Evolutionary conservation across 495 filamentous ascomycete species (phyloP).

Genomic region (Niebla homalea): DNA sequence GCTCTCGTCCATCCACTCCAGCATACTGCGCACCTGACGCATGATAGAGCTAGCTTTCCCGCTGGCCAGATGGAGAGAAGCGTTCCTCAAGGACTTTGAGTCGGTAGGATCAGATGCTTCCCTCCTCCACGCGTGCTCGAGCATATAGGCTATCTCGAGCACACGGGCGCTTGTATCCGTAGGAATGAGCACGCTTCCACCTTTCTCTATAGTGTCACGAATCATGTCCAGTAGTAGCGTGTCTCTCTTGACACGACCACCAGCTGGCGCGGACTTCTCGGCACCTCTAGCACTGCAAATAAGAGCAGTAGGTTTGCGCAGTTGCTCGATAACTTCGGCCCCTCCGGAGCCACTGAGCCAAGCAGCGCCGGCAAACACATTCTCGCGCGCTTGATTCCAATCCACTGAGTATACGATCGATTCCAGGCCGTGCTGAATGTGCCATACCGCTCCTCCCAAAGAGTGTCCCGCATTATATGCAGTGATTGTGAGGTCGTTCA

Average conservation of each 20-base stretch:
- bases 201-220: conserved; percentile 56
- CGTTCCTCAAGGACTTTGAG: conserved; percentile 45
- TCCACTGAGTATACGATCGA: conserved; percentile 96
- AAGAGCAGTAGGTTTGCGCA: conserved; percentile 84
- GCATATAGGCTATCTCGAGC: conserved; percentile 79
- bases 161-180: conserved; percentile 90
- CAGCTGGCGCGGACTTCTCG: conserved; percentile 53
- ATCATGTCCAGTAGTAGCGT: conserved; percentile 74
- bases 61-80: conserved; percentile 71
- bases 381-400: conserved; percentile 92
- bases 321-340: conserved; percentile 79
- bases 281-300: conserved; percentile 80
- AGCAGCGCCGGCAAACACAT: conserved; percentile 81
- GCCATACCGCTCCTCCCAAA: conserved; percentile 95
- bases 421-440: conserved; percentile 92
- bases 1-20: conserved; percentile 97
- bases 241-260: conserved; percentile 67
- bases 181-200: conserved; percentile 89
- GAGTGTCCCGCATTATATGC: conserved; percentile 96
- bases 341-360: conserved; percentile 81
- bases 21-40: conserved; percentile 81
- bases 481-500: conserved; percentile 88
- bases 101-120: conserved; percentile 35
- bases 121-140: conserved; percentile 83
- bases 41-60: conserved; percentile 70